Evolutionary conservation across 2,329 filamentous ascomycete species (phyloP).

Genomic region (Atkinsonella hypoxylon): DNA sequence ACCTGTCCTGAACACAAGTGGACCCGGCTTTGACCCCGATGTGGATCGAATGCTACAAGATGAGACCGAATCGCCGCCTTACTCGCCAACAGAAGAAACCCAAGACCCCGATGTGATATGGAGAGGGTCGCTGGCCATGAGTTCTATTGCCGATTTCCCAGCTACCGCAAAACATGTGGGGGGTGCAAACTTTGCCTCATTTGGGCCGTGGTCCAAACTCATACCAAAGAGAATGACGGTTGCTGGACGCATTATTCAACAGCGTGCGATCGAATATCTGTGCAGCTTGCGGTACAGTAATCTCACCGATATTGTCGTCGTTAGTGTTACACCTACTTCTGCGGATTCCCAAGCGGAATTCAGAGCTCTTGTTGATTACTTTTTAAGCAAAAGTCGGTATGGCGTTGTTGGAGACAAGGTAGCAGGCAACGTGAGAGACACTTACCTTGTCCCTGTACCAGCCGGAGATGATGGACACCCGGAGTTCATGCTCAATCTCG

Average conservation of each 20-base stretch:
- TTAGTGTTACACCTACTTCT: conserved; percentile 56
- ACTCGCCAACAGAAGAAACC: conserved; percentile 66
- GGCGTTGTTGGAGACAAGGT: conserved; percentile 75
- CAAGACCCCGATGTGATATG: conserved; percentile 61
- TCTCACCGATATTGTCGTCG: conserved; percentile 73
- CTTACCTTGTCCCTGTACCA: conserved; percentile 80
- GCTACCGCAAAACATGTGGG: conserved; percentile 74
- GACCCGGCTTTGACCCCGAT: conserved; percentile 68
- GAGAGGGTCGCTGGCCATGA: conserved; percentile 68
- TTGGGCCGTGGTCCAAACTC: conserved; percentile 60
- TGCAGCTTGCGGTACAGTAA: conserved; percentile 74
- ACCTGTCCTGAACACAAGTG: conserved; percentile 31
- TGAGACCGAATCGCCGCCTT: conserved; percentile 66
- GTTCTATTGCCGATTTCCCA: conserved; percentile 60
- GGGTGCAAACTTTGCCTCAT: conserved; percentile 61
- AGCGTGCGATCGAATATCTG: conserved; percentile 81
- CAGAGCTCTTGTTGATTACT: conserved; percentile 75
- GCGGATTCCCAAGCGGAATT: conserved; percentile 52
- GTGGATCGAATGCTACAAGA: conserved; percentile 83
- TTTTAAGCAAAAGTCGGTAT: conserved; percentile 68
- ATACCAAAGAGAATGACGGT: conserved; percentile 60
- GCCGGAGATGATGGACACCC: conserved; percentile 60
- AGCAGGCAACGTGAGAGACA: conserved; percentile 68
- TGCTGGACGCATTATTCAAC: conserved; percentile 68
- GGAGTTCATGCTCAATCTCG: conserved; percentile 80